These are phyloP conservation scores for Amylocystis lapponica DNA, from an alignment of 768 basidiomycete species.

Conservation along the genomic window DNA sequence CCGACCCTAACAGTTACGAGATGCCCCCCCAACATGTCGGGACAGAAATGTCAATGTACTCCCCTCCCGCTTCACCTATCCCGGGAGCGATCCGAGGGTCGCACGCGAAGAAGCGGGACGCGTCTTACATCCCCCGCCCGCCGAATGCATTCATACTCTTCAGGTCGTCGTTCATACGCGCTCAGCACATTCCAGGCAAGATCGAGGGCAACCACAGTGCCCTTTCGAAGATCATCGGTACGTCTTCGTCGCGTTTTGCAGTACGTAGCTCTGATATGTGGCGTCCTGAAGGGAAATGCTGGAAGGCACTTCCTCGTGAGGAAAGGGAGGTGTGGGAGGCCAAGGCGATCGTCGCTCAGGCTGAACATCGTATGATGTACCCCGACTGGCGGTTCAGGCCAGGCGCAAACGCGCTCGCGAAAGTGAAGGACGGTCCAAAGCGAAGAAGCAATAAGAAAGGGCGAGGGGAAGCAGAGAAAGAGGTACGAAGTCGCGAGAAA, in stretches of 20 bases:
- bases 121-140: slow-evolving; percentile 75
- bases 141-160: slow-evolving; percentile 87
- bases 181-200: slow-evolving; percentile 66
- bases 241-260: slow-evolving; percentile 12
- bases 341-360: slow-evolving; percentile 63
- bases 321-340: slow-evolving; percentile 75
- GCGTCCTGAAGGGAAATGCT: slow-evolving; percentile 50
- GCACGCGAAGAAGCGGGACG: slow-evolving; percentile 61
- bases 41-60: slow-evolving; percentile 15
- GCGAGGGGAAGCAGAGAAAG: slow-evolving; percentile 31
- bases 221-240: slow-evolving; percentile 78
- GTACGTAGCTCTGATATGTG: not conserved
- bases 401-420: slow-evolving; percentile 41
- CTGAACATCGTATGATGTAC: slow-evolving; percentile 67
- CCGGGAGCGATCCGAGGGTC: slow-evolving; percentile 34
- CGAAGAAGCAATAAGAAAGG: slow-evolving; percentile 29
- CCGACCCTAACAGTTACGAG: slow-evolving; percentile 28
- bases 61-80: slow-evolving; percentile 18
- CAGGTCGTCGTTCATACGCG: slow-evolving; percentile 70
- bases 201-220: slow-evolving; percentile 79
- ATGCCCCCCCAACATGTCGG: slow-evolving; percentile 23
- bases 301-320: slow-evolving; percentile 62
- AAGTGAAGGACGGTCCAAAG: slow-evolving; percentile 37
- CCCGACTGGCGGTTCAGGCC: slow-evolving; percentile 83
- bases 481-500: slow-evolving; percentile 47